Evolutionary conservation across 139 green algal genomes (phyloP), one percentile per base, ranked within the genome.

Genomic region (Coccomyxa sp.): DNA sequence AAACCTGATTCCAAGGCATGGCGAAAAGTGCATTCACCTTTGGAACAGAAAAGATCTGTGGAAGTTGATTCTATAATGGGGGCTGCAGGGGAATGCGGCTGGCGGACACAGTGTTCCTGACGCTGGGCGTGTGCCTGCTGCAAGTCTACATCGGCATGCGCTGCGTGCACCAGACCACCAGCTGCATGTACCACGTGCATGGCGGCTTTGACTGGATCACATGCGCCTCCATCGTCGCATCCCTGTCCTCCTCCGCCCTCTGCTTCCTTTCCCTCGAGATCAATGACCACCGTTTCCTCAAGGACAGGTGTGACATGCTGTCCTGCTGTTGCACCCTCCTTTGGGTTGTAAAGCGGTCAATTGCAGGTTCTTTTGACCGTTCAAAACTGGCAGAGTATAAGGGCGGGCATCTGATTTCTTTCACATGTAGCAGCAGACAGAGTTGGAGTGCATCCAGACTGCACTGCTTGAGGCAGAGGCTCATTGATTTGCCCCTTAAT

Each of bases 31-130:
- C n/a, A 3, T 51, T 51, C 3, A 51, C 38, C 38, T 51, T 51
- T 7, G 38, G 38, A 51, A 51, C 3, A 51, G 38, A 7, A 51
- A 51, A 51, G 38, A 51, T 51, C 38, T 51, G 38, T 51, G 38
- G 3, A 3, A 51, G 38, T 51, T 51, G 38, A 51, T 51, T 51
- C 7, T 7, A 51, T 3, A 51, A 11, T 51, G 38, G 25, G 27
- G 77, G 27, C 32, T 83, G 80, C 80, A 83, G 80, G 13, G 87
- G 87, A 1, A 86, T 90, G 84, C 84, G 85, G 21, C 76, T 90
- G 76, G 84, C 85, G 23, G 87, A 90, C 80, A 88, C 82, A 0
- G 60, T 86, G 14, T 90, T 88, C 80, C 76, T 90, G 32, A 87
- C 83, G 17, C 77, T 90, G 66, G 59, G 79, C 13, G 68, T 90